Base-by-base conservation (phyloP, 164 flowering plant genomes). In the Dillenia suffruticosa region DNA sequence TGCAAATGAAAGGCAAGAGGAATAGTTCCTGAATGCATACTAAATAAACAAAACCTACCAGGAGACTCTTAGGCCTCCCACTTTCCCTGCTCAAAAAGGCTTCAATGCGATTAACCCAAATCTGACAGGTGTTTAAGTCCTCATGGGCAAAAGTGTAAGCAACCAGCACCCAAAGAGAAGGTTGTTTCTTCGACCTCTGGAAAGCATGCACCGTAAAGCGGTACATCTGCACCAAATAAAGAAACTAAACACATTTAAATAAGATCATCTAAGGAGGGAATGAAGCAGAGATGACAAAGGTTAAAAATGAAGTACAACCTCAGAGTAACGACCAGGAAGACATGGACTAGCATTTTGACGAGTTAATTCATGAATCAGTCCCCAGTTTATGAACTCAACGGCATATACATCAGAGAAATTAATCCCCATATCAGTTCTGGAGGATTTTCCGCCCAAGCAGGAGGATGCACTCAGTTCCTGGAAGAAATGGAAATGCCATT, bases 51-150 rank as follows among this genome's bases (percentile, higher is more conserved):
- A 10, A 68, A 57, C 80, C 48, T 80, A 93, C 98, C 88, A 93
- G 67, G 72, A 93, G 89, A 66, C 67, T 83, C 75, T 81, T 89
- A 49, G 98, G 98, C 76, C 97, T 79, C 47, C 72, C 81, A 5
- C 49, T 17, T 68, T 90, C 81, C 73, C 65, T 68, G 13, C 67
- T 68, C 45, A 93, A 46, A 72, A 45, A 71, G 62, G 71, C 63
- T 67, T 73, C 70, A 47, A 87, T 81, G 60, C 32, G 79, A 66
- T 80, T 69, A 15, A 86, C 84, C 93, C 94, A 90, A 64, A 56
- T 72, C 70, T 79, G 78, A 71, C 97, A 89, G 24, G 79, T 76
- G 67, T 76, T 73, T 72, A 70, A 60, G 68, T 84, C 79, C 67
- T 59, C 69, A 67, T 90, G 89, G 61, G 95, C 95, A 70, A 94